These are phyloP conservation scores for Quercus alba DNA, from an alignment of 306 rosid genomes.

Conservation along the genomic window DNA sequence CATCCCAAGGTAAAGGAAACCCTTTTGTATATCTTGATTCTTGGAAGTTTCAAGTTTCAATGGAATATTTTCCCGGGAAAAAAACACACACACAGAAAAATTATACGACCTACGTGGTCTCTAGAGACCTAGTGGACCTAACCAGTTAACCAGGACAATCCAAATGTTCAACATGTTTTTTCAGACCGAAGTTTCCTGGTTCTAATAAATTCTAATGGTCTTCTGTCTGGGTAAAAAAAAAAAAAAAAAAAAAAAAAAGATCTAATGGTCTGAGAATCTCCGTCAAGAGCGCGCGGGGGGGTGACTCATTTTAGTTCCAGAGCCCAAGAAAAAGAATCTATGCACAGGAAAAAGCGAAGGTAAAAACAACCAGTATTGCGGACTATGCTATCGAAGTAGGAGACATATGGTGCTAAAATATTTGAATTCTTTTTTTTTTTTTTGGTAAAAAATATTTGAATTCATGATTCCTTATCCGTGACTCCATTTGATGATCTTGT, in stretches of 20 bases:
- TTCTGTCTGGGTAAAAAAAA: no score
- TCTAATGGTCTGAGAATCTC: background rate
- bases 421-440: background rate
- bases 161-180: no score
- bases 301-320: background rate
- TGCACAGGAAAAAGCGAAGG: background rate
- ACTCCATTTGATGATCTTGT: background rate
- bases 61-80: no score
- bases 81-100: no score
- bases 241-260: background rate
- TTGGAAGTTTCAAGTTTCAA: no score
- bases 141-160: no score
- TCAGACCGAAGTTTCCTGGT: background rate
- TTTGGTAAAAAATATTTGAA: background rate
- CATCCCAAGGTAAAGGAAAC: no score
- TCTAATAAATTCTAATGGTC: background rate
- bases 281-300: background rate
- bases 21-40: no score
- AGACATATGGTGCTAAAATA: background rate
- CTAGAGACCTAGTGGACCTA: no score
- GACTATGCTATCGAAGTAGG: background rate
- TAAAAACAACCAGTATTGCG: background rate
- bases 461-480: background rate
- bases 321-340: background rate
- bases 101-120: no score